Percentiles rank a stretch among this genome's conserved stretches.
Conservation (phyloP, 2,329 filamentous ascomycete genomes). For the Penicillium verrucosum region DNA sequence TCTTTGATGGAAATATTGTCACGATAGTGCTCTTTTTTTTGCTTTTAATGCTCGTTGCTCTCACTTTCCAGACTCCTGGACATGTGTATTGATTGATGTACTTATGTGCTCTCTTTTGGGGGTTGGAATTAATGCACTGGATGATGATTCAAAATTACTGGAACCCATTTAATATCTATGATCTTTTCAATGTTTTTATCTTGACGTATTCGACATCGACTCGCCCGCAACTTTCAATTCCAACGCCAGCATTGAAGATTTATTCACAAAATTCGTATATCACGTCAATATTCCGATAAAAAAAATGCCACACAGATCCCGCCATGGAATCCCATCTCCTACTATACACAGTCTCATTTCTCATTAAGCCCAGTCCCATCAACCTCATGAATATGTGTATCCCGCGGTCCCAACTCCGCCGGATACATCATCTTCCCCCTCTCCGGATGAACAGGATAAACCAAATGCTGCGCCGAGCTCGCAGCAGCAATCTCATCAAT, state of each 20-base stretch:
- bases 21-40: conserved; percentile 14
- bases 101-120: conserved; percentile 6
- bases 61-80: conserved; percentile 13
- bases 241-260: neutral
- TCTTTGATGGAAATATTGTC: conserved; percentile 25
- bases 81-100: conserved; percentile 17
- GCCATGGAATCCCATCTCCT: neutral
- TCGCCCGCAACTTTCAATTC: neutral
- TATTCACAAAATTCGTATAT: neutral
- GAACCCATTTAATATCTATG: neutral
- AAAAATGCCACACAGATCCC: neutral
- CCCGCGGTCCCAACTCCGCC: neutral
- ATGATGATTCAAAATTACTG: neutral
- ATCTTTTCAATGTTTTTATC: too few species aligned
- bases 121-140: neutral
- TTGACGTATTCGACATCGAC: neutral
- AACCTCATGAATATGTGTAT: neutral
- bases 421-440: neutral
- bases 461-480: neutral
- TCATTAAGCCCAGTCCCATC: neutral
- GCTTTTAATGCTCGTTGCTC: conserved; percentile 1
- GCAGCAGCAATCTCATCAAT: neutral
- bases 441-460: neutral
- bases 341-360: neutral
- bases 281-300: neutral